Evolutionary conservation across 2,329 filamentous ascomycete genomes (phyloP), one percentile per base, ranked within the genome.

Genomic region (Lecanoromycetidae sp.): DNA sequence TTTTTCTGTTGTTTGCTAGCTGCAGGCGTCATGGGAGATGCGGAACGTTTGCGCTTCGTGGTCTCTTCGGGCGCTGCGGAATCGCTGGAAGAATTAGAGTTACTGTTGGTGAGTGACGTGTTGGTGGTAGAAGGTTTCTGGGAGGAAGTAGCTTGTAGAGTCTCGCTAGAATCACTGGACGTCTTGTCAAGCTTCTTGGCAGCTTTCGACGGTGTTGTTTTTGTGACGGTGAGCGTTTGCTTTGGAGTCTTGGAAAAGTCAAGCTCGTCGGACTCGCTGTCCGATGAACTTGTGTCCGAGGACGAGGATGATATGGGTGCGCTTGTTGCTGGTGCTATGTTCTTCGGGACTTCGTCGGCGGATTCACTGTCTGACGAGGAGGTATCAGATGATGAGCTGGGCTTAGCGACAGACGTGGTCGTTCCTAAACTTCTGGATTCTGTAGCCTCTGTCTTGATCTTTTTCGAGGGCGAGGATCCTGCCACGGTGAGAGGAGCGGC

Each of bases 381-480:
- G 17, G 42, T 22, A 20, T 47, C 32, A 19, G 50, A 60, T 39
- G 60, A 66, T 3, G 58, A 57, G 30, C 30, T 33, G 30, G 30
- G 12, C 6, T 15, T 33, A n/a, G n/a, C n/a, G n/a, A 5, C 25
- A 10, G 23, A 29, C 1, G n/a, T 20, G 22, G 10, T 40, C 9
- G 23, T 40, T n/a, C 23, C 15, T 29, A 25, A 40, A 2, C 7
- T 13, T 12, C 3, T 40, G n/a, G n/a, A n/a, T n/a, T n/a, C n/a
- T 2, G 12, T 29, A 3, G 27, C 17, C 23, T 43, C 19, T 26
- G 17, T 13, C 33, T 32, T 43, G 13, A 17, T 30, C 63, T 77
- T 79, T 66, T 80, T 80, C 22, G 63, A 54, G 50, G 67, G 66
- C 3, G 70, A 72, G 27, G 63, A 64, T 49, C 72, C 66, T 33